Evolutionary conservation across 2,329 filamentous ascomycete species (phyloP).

Genomic region (Lecanicillium sp.): DNA sequence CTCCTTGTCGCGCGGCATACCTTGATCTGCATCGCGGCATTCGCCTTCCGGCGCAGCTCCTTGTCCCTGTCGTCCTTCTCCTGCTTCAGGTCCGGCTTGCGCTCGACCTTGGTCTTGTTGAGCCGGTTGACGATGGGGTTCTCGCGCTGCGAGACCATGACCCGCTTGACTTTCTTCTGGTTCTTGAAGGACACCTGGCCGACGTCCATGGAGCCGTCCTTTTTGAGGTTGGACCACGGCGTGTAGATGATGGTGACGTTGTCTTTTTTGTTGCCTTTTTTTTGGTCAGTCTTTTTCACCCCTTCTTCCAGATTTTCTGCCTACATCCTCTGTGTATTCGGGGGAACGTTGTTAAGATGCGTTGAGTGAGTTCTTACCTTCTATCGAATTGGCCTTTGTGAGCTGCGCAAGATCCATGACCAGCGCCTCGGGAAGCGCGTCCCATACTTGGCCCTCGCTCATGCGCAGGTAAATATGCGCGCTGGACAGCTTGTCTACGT

Average conservation of each 20-base stretch:
- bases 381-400: constrained; percentile 98
- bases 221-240: constrained; percentile 92
- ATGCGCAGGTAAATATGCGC: constrained; percentile 94
- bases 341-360: too few relatives aligned
- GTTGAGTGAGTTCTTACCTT: constrained; percentile 50
- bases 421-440: constrained; percentile 67
- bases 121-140: constrained; percentile 94
- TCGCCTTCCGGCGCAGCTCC: constrained; percentile 66
- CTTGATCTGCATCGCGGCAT: constrained; percentile 53
- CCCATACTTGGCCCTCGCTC: constrained; percentile 73
- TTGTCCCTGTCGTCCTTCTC: constrained; percentile 74
- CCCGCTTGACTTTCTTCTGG: constrained; percentile 60
- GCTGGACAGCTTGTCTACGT: constrained; percentile 94
- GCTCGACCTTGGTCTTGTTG: constrained; percentile 92
- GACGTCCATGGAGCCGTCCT: constrained; percentile 90
- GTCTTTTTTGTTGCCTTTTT: constrained; percentile 90
- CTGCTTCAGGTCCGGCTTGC: constrained; percentile 72
- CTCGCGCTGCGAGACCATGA: constrained; percentile 73
- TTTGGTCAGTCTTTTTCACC: too few relatives aligned
- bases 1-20: too few relatives aligned
- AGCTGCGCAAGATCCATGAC: constrained; percentile 89
- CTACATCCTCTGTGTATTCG: too few relatives aligned
- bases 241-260: constrained; percentile 97
- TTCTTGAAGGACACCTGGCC: constrained; percentile 96
- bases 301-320: too few relatives aligned